Evolutionary conservation across 208 protist genomes (phyloP), one percentile per base, ranked within the genome.

Genomic region (Wallacemonas sp.): DNA sequence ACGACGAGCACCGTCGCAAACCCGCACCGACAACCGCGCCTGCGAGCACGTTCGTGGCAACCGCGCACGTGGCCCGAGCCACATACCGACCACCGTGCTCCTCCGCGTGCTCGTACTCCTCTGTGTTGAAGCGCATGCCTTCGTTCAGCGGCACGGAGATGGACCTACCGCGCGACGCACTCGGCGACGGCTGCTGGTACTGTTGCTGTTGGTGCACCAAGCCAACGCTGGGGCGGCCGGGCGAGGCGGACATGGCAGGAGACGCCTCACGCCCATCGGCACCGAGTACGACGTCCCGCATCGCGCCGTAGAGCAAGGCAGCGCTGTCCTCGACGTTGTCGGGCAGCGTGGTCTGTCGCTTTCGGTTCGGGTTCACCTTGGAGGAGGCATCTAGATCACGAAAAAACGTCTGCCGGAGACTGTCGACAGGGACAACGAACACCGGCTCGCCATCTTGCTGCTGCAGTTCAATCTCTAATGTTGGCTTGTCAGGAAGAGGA

Each of bases 371-470:
- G 60, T 87, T 87, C 43, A 87, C 81, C 39, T 68, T 74, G 17
- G 74, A 81, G 43, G 70, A 81, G 16, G 74, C 78, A 49, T 84
- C 74, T 29, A 88, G 33, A 32, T 88, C 81, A 24, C 68, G 69
- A 33, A 88, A 88, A 41, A 88, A 88, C 21, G 71, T 68, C 38
- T 76, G 73, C 32, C 81, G 77, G 30, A 88, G 49, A 23, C 36
- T 65, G 55, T 77, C 71, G 14, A 77, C 48, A 2, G 76, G 76
- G 14, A 75, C 68, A n/a, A 78, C 54, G 49, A 72, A 49, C 4
- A 24, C 27, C 3, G 61, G 33, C 33, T 52, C 44, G 27, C 27
- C 41, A 33, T 55, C 41, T 32, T 38, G 23, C 2, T 67, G 46
- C 27, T 68, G 65, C 48, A 72, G n/a, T 57, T 76, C 66, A 36